These are phyloP conservation scores for Pseudocercospora macadamiae DNA, from an alignment of 2,329 filamentous ascomycete genomes.

Conservation along the genomic window DNA sequence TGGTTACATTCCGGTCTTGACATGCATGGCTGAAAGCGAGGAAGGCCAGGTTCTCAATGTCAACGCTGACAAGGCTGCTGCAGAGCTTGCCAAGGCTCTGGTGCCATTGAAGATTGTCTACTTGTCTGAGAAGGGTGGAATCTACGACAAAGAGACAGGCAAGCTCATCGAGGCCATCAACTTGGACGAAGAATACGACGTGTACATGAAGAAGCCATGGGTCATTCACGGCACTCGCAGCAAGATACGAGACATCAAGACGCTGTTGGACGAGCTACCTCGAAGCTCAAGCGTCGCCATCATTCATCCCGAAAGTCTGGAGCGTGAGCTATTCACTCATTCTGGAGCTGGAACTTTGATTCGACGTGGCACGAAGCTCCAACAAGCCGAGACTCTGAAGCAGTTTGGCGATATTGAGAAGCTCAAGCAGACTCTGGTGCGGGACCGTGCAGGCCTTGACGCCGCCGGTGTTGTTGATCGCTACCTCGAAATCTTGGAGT, in stretches of 20 bases:
- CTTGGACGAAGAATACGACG: slow-evolving; percentile 92
- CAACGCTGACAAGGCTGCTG: slow-evolving; percentile 95
- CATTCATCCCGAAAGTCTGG: slow-evolving; percentile 91
- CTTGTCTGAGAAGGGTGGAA: slow-evolving; percentile 94
- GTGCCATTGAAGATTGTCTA: slow-evolving; percentile 98
- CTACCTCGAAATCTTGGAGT: slow-evolving; percentile 78
- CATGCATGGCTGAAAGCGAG: slow-evolving; percentile 91
- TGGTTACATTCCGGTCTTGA: slow-evolving; percentile 89
- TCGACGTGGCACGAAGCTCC: slow-evolving; percentile 85
- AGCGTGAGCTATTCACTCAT: slow-evolving; percentile 96
- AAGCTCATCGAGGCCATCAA: slow-evolving; percentile 98
- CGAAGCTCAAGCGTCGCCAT: slow-evolving; percentile 94
- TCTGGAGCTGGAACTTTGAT: slow-evolving; percentile 93
- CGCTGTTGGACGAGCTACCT: slow-evolving; percentile 83
- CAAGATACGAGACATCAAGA: slow-evolving; percentile 98
- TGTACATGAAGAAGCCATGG: slow-evolving; percentile 92
- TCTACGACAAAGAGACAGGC: slow-evolving; percentile 90
- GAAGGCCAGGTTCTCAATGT: slow-evolving; percentile 95
- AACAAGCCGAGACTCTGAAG: slow-evolving; percentile 69
- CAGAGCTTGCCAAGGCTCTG: slow-evolving; percentile 83
- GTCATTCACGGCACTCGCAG: slow-evolving; percentile 91
- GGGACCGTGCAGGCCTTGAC: slow-evolving; percentile 80
- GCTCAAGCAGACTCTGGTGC: slow-evolving; percentile 79
- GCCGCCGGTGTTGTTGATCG: slow-evolving; percentile 81
- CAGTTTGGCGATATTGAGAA: slow-evolving; percentile 76